Conservation (phyloP, 371 early-diverging fungal species). For the Apophysomyces variabilis region DNA sequence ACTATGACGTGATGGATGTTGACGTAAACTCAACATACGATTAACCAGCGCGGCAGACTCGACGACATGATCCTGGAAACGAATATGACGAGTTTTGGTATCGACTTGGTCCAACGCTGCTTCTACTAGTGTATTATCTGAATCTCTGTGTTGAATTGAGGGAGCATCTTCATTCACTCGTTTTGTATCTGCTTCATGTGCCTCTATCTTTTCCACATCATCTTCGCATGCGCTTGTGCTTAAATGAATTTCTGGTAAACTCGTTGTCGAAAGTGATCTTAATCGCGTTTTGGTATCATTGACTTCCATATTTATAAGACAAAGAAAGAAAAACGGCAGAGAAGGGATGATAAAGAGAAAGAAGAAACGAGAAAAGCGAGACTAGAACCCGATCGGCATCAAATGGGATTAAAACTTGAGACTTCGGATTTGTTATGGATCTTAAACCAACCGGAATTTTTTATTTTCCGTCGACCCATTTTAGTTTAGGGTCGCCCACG, state of each 20-base stretch:
- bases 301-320: background rate
- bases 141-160: slow-evolving; percentile 12
- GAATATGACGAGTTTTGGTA: slow-evolving; percentile 47
- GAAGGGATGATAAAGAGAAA: background rate
- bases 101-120: slow-evolving; percentile 51
- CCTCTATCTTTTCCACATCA: background rate
- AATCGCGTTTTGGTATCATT: background rate
- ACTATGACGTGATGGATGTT: slow-evolving; percentile 4
- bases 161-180: background rate
- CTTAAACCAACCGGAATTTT: slow-evolving; percentile 3
- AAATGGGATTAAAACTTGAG: background rate
- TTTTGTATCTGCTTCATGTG: background rate
- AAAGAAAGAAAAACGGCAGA: background rate
- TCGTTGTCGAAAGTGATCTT: slow-evolving; percentile 4
- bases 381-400: slow-evolving; percentile 1
- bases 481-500: too few species aligned
- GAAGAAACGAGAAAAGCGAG: background rate
- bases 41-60: slow-evolving; percentile 49
- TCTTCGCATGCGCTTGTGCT: slow-evolving; percentile 1
- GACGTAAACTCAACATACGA: slow-evolving; percentile 37
- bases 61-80: slow-evolving; percentile 51
- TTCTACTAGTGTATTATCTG: slow-evolving; percentile 42
- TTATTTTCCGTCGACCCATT: background rate
- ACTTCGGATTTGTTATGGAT: slow-evolving; percentile 2
- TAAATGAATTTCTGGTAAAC: slow-evolving; percentile 15